Conservation (phyloP, 164 flowering plant species). For the Cinnamomum micranthum region DNA sequence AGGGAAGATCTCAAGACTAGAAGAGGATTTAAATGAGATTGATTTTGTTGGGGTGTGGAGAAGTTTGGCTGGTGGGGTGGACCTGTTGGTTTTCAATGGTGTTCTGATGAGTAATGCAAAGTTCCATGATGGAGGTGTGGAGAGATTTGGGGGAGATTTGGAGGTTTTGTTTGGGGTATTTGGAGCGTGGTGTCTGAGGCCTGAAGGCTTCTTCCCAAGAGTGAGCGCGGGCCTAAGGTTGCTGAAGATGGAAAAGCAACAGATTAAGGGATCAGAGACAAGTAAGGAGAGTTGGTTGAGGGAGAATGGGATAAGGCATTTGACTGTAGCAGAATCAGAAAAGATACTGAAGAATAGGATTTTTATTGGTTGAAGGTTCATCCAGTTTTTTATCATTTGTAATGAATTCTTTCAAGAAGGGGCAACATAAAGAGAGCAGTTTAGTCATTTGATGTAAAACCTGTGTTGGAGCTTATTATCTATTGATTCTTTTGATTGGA, state of each 20-base stretch:
- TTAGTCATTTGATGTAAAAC: no score
- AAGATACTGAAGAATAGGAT: slow-evolving; percentile 59
- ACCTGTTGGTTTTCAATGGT: slow-evolving; percentile 53
- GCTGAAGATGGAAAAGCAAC: slow-evolving; percentile 55
- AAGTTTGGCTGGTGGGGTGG: slow-evolving; percentile 65
- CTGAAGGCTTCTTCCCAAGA: slow-evolving; percentile 85
- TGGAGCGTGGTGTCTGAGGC: slow-evolving; percentile 86
- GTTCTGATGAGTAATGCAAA: slow-evolving; percentile 62
- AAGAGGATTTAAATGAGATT: slow-evolving; percentile 48
- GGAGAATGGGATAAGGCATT: slow-evolving; percentile 50
- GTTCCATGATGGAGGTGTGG: slow-evolving; percentile 62
- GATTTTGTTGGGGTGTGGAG: slow-evolving; percentile 85
- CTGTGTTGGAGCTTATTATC: no score
- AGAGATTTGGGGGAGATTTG: slow-evolving; percentile 60
- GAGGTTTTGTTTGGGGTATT: slow-evolving; percentile 73
- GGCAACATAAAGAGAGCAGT: no score
- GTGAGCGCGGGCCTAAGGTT: slow-evolving; percentile 65
- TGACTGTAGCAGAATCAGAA: slow-evolving; percentile 57
- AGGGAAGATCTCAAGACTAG: slow-evolving; percentile 50
- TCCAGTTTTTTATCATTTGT: background rate
- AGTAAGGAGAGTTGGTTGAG: slow-evolving; percentile 62
- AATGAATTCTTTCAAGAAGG: background rate
- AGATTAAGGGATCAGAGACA: slow-evolving; percentile 27
- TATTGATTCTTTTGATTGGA: no score
- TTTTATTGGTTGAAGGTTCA: slow-evolving; percentile 21